These are phyloP conservation scores for Podochytrium sp. DNA, from an alignment of 192 early-diverging fungal species.

Conservation along the genomic window DNA sequence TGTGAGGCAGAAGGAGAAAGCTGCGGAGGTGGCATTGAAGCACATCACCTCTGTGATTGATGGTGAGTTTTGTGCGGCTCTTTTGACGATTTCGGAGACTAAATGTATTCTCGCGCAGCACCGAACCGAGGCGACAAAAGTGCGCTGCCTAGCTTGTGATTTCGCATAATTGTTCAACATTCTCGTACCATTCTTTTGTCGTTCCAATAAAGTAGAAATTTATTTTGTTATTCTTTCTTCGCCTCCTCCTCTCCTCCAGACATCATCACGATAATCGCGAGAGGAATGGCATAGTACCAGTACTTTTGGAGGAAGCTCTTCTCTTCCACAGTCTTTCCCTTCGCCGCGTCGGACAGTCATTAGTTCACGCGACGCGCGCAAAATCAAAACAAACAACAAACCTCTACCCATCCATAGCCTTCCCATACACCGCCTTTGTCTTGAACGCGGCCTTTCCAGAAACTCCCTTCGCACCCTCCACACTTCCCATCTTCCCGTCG, in stretches of 20 bases:
- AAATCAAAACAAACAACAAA: background rate
- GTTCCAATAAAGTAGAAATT: too few species aligned
- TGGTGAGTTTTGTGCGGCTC: background rate
- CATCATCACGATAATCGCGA: slow-evolving; percentile 49
- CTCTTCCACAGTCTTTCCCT: slow-evolving; percentile 42
- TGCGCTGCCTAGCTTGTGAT: too few species aligned
- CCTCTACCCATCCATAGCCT: slow-evolving; percentile 7
- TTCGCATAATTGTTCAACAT: too few species aligned
- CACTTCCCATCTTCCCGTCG: too few species aligned
- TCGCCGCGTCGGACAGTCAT: slow-evolving; percentile 7
- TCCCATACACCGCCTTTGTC: background rate
- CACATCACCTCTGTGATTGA: slow-evolving; percentile 15
- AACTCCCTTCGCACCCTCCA: too few species aligned
- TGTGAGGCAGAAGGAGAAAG: slow-evolving; percentile 46
- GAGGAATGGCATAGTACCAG: slow-evolving; percentile 60
- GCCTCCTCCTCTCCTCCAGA: slow-evolving; percentile 38
- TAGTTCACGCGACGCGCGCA: background rate
- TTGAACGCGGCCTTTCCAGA: slow-evolving; percentile 2
- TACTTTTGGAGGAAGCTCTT: slow-evolving; percentile 63
- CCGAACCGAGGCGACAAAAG: too few species aligned
- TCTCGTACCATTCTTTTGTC: too few species aligned
- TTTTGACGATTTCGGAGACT: too few species aligned
- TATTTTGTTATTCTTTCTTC: too few species aligned
- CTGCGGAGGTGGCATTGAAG: slow-evolving; percentile 45
- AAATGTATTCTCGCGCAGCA: too few species aligned